Conservation (phyloP, 768 basidiomycete genomes). For the Pulveroboletus sp. region DNA sequence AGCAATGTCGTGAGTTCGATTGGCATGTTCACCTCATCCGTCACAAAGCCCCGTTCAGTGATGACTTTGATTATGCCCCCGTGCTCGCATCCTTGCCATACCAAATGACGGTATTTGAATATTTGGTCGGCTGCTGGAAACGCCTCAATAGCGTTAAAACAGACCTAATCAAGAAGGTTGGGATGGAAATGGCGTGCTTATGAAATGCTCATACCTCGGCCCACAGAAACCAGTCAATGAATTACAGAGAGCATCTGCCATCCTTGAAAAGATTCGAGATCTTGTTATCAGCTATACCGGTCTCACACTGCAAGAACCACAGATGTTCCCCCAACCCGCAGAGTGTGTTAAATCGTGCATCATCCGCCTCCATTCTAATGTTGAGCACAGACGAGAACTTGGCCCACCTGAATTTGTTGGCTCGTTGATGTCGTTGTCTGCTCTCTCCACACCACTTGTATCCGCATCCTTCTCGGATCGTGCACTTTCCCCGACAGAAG, state of each 20-base stretch:
- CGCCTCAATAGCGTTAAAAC: conserved; percentile 58
- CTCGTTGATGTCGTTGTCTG: conserved; percentile 70
- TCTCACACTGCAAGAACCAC: conserved; percentile 83
- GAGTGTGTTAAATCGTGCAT: conserved; percentile 40
- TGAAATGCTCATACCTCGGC: conserved; percentile 33
- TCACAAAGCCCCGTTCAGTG: conserved; percentile 35
- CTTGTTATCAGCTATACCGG: conserved; percentile 87
- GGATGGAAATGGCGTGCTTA: neutral
- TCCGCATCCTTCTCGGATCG: conserved; percentile 42
- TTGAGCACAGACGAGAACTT: conserved; percentile 49
- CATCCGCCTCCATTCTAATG: conserved; percentile 1
- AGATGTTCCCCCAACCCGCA: conserved; percentile 88
- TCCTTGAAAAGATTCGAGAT: conserved; percentile 75
- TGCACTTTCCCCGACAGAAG: conserved; percentile 59
- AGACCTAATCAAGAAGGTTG: conserved; percentile 60
- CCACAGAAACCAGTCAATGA: conserved; percentile 51
- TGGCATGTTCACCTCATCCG: neutral
- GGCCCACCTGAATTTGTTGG: conserved; percentile 80
- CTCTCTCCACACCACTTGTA: conserved; percentile 62
- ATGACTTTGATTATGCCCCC: conserved; percentile 69
- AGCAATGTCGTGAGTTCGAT: conserved; percentile 55
- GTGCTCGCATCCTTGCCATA: conserved; percentile 74
- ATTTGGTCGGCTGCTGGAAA: conserved; percentile 89
- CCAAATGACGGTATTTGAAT: conserved; percentile 82
- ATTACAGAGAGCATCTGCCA: conserved; percentile 51